Evolutionary conservation across 2,329 filamentous ascomycete species (phyloP).

Genomic region (Dryadomyces sulphureus): DNA sequence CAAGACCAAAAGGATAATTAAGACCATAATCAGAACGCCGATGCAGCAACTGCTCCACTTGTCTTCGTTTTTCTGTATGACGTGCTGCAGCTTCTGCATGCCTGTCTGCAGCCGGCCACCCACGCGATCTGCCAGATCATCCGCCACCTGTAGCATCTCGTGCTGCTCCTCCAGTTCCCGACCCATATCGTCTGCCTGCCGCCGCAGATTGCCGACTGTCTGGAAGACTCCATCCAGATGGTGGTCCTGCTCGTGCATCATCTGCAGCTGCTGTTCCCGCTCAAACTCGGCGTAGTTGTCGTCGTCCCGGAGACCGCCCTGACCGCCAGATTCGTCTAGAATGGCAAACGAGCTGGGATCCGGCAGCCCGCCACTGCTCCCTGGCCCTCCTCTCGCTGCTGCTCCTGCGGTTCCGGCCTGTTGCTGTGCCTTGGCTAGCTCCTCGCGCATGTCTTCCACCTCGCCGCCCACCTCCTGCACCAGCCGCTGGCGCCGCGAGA

Average conservation of each 20-base stretch:
- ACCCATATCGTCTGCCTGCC: conserved; percentile 92
- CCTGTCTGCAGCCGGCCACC: conserved; percentile 74
- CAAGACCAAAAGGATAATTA: conserved; percentile 75
- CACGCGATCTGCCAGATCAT: conserved; percentile 73
- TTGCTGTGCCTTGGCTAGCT: conserved; percentile 50
- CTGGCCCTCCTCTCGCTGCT: conserved; percentile 5
- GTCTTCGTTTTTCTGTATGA: conserved; percentile 87
- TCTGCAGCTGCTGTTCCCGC: conserved; percentile 75
- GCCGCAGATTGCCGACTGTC: conserved; percentile 78
- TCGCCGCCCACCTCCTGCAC: conserved; percentile 84
- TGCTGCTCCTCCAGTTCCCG: conserved; percentile 89
- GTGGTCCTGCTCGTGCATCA: conserved; percentile 91
- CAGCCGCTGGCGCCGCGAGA: conserved; percentile 62
- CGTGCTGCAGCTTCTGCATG: conserved; percentile 69
- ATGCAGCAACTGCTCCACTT: conserved; percentile 80
- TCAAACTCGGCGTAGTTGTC: conserved; percentile 67
- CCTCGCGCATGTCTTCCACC: conserved; percentile 75
- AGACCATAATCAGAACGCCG: conserved; percentile 68
- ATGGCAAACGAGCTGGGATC: conserved; percentile 44
- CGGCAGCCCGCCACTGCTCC: conserved; percentile 28
- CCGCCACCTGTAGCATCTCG: conserved; percentile 75
- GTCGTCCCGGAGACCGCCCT: conserved; percentile 12
- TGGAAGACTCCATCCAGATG: conserved; percentile 84
- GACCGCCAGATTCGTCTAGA: conserved; percentile 21
- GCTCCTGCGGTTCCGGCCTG: conserved; percentile 16